Evolutionary conservation across 495 filamentous ascomycete genomes (phyloP).

Genomic region (Trichoderma virens): DNA sequence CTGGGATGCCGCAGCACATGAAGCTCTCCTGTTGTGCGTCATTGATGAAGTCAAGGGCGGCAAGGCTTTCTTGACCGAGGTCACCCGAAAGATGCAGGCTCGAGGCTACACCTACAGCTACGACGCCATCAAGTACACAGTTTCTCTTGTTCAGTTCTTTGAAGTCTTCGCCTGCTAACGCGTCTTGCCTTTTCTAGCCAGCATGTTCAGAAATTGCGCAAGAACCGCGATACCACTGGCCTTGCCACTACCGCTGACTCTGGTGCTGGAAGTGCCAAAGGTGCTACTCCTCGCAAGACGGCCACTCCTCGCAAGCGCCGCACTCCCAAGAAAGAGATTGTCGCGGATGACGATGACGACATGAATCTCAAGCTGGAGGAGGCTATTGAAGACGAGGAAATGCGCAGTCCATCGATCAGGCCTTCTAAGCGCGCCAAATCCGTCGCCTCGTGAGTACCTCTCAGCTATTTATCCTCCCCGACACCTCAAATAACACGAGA

Average conservation of each 20-base stretch:
- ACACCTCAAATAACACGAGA: not conserved
- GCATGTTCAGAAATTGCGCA: constrained; percentile 20
- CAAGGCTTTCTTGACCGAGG: constrained; percentile 10
- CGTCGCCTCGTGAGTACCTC: not conserved
- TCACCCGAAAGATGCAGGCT: constrained; percentile 8
- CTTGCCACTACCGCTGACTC: not conserved
- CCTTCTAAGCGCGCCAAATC: not conserved
- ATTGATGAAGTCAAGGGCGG: constrained; percentile 11
- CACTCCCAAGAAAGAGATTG: constrained; percentile 3
- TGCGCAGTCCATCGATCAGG: not conserved
- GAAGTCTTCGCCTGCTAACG: constrained; percentile 11
- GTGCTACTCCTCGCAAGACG: not conserved
- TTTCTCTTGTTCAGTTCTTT: too few relatives aligned
- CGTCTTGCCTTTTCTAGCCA: constrained; percentile 13
- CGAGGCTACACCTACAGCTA: constrained; percentile 16
- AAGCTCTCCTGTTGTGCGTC: constrained; percentile 16
- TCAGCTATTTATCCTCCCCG: not conserved
- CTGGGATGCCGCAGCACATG: constrained; percentile 17
- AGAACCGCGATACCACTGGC: constrained; percentile 3
- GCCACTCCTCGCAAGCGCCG: constrained; percentile 5
- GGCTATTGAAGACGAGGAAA: not conserved
- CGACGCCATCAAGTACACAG: constrained; percentile 14
- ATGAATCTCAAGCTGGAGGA: not conserved
- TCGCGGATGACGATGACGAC: not conserved
- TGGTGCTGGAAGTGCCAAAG: not conserved